Evolutionary conservation across 2,329 filamentous ascomycete species (phyloP), one percentile per base, ranked within the genome.

Genomic region (Xylariaceae sp.): DNA sequence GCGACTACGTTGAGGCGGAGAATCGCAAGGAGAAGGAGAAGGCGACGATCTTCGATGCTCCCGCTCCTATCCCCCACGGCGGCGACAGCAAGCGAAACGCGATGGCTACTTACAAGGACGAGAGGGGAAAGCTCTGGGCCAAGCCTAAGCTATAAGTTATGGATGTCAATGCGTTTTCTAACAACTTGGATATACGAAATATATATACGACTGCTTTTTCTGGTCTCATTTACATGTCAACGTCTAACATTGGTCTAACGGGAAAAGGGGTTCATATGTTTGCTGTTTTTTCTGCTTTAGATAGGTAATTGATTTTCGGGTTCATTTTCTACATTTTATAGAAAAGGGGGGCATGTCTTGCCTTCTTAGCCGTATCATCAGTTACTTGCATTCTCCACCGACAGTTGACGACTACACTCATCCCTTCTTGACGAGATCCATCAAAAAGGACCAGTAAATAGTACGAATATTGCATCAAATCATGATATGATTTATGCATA

Each of bases 1-100:
- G 78, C 35, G 70, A 77, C 10, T 81, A 80, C 59, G 69, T 79
- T n/a, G 72, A 76, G 6, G 62, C 73, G 0, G 66, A 68, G 3
- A 53, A 73, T 13, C 71, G 78, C 44, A 64, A 66, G 59, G 69
- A 71, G 61, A 72, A 73, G 58, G 60, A 66, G 8, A 66, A 66
- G 5, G 67, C 66, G 1, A 66, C 64, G 2, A 66, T 72, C 1
- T 76, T 76, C 39, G 74, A 73, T 51, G 70, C 69, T 2, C 75
- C 75, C 1, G 68, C 71, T 11, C 60, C 69, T 50, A 75, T 77
- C 10, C 64, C 64, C 10, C 76, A 78, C 51, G 76, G 75, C 13
- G 75, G 74, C 2, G 75, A 78, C 56, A 77, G 74, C 67, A 77
- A 75, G 69, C 69, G 76, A 30, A 75, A 73, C 59, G 65, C 67